Evolutionary conservation across 768 basidiomycete genomes (phyloP), one percentile per base, ranked within the genome.

Genomic region (Suillus subalutaceus): DNA sequence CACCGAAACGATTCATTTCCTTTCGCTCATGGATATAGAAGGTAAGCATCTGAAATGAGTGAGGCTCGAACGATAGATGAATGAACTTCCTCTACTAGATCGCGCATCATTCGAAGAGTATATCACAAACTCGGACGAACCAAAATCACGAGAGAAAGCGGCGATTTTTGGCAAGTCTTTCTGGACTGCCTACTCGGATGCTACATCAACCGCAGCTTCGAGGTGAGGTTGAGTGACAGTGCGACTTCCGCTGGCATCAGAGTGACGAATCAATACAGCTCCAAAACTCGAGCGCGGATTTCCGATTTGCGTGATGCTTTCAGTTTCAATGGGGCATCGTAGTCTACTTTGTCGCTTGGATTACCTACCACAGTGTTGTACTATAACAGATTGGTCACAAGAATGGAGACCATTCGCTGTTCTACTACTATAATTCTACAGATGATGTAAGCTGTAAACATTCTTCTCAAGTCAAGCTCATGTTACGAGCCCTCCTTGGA

Each of bases 381-480:
- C 55, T n/a, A 37, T n/a, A 18, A 56, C 12, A 5, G 32, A 56
- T 35, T n/a, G 32, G 12, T 35, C 32, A 18, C 26, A 26, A 50
- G 23, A 26, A 26, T 48, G 30, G 7, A 40, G 38, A 40, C 7
- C n/a, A n/a, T 52, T 52, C 26, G 30, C 26, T 53, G 16, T 26
- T 16, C 41, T 41, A 41, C 13, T 43, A n/a, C n/a, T 26, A 26
- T 26, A 26, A 38, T 10, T 38, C 38, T 12, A 40, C 5, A 48
- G 55, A 56, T 37, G 35, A 56, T 56, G 55, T 56, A 56, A 56
- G 55, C 55, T 37, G 55, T 12, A 56, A 56, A 55, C 18, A 55
- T 55, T 55, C 26, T 18, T 15, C 52, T 53, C 12, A 15, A 50
- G 23, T 13, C 0, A 48, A 48, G n/a, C 30, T 30, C 32, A 18